A percentile compares a stretch with the other conserved stretches of the same genome.
These are phyloP conservation scores for Ganoderma lucidum DNA, from an alignment of 1,284 basidiomycete genomes.

Conservation along the genomic window DNA sequence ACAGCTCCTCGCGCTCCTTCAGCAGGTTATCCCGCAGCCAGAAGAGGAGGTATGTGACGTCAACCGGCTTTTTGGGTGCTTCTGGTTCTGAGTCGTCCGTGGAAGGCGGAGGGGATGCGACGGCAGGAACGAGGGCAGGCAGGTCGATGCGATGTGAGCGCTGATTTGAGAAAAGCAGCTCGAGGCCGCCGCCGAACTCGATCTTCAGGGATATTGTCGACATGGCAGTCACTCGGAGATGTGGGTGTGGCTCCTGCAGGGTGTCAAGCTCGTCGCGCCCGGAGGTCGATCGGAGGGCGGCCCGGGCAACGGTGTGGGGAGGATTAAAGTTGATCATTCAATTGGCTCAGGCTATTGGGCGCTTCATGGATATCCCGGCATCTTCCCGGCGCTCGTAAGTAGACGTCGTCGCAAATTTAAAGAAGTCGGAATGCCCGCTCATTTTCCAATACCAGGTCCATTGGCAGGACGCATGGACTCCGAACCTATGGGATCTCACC, in stretches of 20 bases:
- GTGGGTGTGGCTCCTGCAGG: background rate
- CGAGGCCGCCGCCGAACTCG: conserved; percentile 84
- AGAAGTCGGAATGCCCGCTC: background rate
- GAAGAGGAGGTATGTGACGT: conserved; percentile 81
- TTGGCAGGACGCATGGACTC: background rate
- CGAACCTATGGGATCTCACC: background rate
- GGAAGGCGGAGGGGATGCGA: conserved; percentile 4
- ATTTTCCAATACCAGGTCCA: background rate
- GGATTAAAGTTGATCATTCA: background rate
- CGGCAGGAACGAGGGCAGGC: conserved; percentile 53
- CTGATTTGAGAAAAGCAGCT: conserved; percentile 80
- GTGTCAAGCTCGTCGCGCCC: no score
- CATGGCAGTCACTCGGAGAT: conserved; percentile 18
- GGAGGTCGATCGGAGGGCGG: no score
- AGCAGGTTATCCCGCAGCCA: conserved; percentile 84
- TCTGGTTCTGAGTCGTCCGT: conserved; percentile 28
- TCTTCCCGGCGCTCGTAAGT: background rate
- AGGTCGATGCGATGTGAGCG: conserved; percentile 69
- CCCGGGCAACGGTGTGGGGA: background rate
- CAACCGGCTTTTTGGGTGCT: conserved; percentile 55
- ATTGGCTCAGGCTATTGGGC: background rate
- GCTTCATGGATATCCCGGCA: background rate
- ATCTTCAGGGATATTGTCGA: conserved; percentile 54
- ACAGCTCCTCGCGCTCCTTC: conserved; percentile 88
- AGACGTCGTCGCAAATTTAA: background rate